These are phyloP conservation scores for Trichopus zeylanicus DNA, from an alignment of 116 monocot species.

Conservation along the genomic window DNA sequence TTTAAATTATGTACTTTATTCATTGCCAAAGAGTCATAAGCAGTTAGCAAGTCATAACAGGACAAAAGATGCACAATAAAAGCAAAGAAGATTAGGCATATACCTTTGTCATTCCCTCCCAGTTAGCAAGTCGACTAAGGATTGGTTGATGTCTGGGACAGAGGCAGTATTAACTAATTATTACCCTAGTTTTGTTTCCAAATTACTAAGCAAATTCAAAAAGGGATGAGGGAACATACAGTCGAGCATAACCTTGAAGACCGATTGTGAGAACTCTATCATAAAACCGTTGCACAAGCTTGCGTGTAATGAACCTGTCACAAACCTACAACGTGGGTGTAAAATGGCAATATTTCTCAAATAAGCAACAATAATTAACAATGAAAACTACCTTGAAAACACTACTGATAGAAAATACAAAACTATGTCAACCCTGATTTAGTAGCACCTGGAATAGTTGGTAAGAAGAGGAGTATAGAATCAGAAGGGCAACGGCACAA, in stretches of 20 bases:
- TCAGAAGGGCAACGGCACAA: no score
- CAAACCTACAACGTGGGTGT: constrained; percentile 47
- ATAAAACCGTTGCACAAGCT: constrained; percentile 74
- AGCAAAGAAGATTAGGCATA: constrained; percentile 10
- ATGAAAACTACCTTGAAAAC: no score
- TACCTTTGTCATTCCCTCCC: constrained; percentile 91
- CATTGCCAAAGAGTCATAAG: no score
- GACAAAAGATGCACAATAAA: background rate
- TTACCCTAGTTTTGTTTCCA: background rate
- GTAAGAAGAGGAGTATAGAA: no score
- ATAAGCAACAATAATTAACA: background rate
- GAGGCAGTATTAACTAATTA: background rate
- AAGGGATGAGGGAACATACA: constrained; percentile 53
- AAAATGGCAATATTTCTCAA: background rate
- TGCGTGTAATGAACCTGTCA: constrained; percentile 89
- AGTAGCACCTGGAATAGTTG: no score
- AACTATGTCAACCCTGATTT: no score
- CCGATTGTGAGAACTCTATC: constrained; percentile 77
- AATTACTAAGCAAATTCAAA: no score
- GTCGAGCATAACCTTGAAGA: constrained; percentile 91
- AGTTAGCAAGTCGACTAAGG: constrained; percentile 66
- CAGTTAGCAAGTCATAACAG: background rate
- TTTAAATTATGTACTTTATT: no score
- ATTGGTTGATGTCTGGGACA: constrained; percentile 67
- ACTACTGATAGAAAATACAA: no score